Conservation (phyloP, 441 rosid species). For the Gossypium davidsonii region DNA sequence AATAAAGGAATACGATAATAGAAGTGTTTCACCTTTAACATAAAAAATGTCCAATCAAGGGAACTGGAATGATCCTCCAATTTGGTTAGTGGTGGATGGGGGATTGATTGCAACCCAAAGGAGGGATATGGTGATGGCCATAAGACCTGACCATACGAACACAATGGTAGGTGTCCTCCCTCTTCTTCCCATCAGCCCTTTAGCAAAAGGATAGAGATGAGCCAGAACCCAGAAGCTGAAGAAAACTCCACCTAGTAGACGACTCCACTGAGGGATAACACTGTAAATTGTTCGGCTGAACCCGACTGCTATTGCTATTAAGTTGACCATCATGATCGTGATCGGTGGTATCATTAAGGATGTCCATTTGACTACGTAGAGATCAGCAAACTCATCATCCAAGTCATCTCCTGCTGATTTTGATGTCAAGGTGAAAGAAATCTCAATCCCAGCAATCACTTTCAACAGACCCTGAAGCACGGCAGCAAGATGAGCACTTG, state of each 20-base stretch:
- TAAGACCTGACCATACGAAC: conserved; percentile 86
- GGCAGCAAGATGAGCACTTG: conserved; percentile 87
- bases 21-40: conserved; percentile 8
- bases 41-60: conserved; percentile 43
- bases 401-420: conserved; percentile 78
- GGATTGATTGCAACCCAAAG: conserved; percentile 90
- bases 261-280: conserved; percentile 73
- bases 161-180: conserved; percentile 93
- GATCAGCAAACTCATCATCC: conserved; percentile 82
- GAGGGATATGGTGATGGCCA: conserved; percentile 88
- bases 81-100: conserved; percentile 59
- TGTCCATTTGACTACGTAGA: conserved; percentile 68
- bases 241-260: conserved; percentile 74
- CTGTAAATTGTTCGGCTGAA: conserved; percentile 84
- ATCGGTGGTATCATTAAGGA: conserved; percentile 81
- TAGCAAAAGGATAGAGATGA: conserved; percentile 84
- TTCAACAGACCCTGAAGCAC: conserved; percentile 79
- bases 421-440: conserved; percentile 81
- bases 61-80: conserved; percentile 87
- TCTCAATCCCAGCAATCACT: conserved; percentile 77
- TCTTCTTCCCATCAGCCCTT: conserved; percentile 90
- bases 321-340: conserved; percentile 77
- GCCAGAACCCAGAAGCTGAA: conserved; percentile 93
- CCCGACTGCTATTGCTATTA: conserved; percentile 81
- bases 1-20: conserved; percentile 29